Percentiles rank a stretch among this genome's conserved stretches.
Evolutionary conservation across 495 filamentous ascomycete species (phyloP).

Genomic region (Physcia stellaris): DNA sequence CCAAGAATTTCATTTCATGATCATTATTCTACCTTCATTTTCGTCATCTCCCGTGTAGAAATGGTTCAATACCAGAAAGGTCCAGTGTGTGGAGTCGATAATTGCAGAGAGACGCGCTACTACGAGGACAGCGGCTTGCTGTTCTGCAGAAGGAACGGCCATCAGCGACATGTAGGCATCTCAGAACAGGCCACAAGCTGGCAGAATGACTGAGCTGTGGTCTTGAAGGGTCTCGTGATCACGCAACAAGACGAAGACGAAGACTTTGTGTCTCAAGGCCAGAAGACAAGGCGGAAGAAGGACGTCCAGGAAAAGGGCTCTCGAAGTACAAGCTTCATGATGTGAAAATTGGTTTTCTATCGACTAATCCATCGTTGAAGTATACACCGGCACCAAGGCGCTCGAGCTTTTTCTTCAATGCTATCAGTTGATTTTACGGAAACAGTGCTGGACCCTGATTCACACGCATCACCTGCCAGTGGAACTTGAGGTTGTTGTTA

Average conservation of each 20-base stretch:
- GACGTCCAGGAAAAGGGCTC: constrained; percentile 35
- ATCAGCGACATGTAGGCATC: constrained; percentile 52
- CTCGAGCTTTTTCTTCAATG: constrained; percentile 68
- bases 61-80: constrained; percentile 45
- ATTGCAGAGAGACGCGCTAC: constrained; percentile 46
- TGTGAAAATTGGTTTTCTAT: constrained; percentile 2
- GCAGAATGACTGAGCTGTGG: too few species aligned
- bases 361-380: constrained; percentile 14
- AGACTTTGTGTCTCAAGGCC: constrained; percentile 55
- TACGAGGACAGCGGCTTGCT: constrained; percentile 51
- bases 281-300: constrained; percentile 39
- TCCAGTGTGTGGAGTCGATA: constrained; percentile 47
- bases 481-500: constrained; percentile 49
- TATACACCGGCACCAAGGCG: constrained; percentile 47
- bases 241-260: constrained; percentile 57
- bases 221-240: too few species aligned
- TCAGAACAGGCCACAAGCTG: too few species aligned
- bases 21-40: too few species aligned
- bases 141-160: constrained; percentile 54
- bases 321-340: constrained; percentile 26
- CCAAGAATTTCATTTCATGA: too few species aligned
- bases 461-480: constrained; percentile 45
- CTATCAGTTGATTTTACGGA: constrained; percentile 72
- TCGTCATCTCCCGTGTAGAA: too few species aligned
- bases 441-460: constrained; percentile 54